These are phyloP conservation scores for Clarkia xantiana DNA, from an alignment of 345 rosid genomes.

Conservation along the genomic window DNA sequence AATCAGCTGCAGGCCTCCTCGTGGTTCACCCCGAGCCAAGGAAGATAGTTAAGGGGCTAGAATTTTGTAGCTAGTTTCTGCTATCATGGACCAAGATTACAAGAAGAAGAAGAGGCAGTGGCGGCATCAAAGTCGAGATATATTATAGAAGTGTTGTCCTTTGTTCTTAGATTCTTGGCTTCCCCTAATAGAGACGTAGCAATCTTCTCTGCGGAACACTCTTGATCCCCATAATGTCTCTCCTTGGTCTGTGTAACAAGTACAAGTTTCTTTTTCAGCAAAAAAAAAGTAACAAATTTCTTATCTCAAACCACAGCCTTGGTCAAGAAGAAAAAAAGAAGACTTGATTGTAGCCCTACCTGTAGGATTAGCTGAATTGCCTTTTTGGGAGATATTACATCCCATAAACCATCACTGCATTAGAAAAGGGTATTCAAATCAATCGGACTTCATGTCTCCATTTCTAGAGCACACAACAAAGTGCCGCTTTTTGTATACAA, in stretches of 20 bases:
- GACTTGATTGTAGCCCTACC: slow-evolving; percentile 37
- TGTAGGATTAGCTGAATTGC: slow-evolving; percentile 57
- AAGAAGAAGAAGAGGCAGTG: slow-evolving; percentile 8
- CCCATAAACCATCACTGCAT: slow-evolving; percentile 91
- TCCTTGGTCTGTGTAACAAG: slow-evolving; percentile 41
- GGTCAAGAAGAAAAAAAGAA: no score
- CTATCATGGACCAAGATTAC: no score
- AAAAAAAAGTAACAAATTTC: neutral
- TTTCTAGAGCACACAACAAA: no score
- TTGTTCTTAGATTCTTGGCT: slow-evolving; percentile 76
- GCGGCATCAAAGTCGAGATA: slow-evolving; percentile 65
- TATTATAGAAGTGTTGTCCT: slow-evolving; percentile 85
- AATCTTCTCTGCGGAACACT: slow-evolving; percentile 49
- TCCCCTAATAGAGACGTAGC: slow-evolving; percentile 63
- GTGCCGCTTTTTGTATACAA: no score
- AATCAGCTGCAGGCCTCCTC: no score
- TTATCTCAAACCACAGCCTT: no score
- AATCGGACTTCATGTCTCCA: no score
- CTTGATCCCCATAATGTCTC: slow-evolving; percentile 19
- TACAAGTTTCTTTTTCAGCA: no score
- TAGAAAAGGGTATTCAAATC: neutral
- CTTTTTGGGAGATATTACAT: slow-evolving; percentile 59
- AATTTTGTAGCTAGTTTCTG: no score
- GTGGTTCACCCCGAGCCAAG: no score
- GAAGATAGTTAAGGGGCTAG: no score